Evolutionary conservation across 495 filamentous ascomycete species (phyloP), one percentile per base, ranked within the genome.

Genomic region (Hamigera avellanea): DNA sequence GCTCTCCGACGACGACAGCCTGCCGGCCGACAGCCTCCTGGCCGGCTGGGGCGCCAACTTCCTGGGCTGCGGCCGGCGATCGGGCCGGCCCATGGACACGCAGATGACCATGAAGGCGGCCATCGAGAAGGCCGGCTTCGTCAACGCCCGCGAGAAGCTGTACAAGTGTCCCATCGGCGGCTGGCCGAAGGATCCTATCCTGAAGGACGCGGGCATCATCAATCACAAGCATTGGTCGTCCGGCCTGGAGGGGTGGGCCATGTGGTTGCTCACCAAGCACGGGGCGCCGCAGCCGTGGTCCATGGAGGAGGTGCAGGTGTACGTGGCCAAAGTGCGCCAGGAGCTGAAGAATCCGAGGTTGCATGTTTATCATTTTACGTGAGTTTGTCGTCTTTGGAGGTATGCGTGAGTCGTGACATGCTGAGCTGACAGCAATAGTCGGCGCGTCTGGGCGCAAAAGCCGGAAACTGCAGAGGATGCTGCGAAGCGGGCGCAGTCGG

Each of bases 1-100:
- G 1, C 53, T 44, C 9, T 46, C 59, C 25, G 51, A 52, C 34
- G 54, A 57, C 36, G 46, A 41, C 1, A 52, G 35, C 7, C 14
- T 42, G 2, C 67, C 69, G 2, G 13, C 37, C 1, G 36, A 37
- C 9, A 35, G 37, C 2, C 27, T 36, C 9, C 38, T 41, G 8
- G 19, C 16, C 14, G 35, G 40, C 26, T 50, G 42, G 35, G 32
- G 37, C 10, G 13, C 35, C 13, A 29, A 39, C 15, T 37, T 40
- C 7, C 25, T 48, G 7, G 5, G 28, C 28, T 30, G 28, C 28
- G 68, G 68, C 35, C 68, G 59, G 19, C 70, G 62, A 28, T 36
- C 15, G 26, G 35, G 5, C 18, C 21, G 6, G 3, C 6, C 7
- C 10, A 19, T 25, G 6, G 17, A 29, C 18, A 44, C 14, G 42